Conservation (phyloP, 345 rosid species). For the Capsella bursapastoris region DNA sequence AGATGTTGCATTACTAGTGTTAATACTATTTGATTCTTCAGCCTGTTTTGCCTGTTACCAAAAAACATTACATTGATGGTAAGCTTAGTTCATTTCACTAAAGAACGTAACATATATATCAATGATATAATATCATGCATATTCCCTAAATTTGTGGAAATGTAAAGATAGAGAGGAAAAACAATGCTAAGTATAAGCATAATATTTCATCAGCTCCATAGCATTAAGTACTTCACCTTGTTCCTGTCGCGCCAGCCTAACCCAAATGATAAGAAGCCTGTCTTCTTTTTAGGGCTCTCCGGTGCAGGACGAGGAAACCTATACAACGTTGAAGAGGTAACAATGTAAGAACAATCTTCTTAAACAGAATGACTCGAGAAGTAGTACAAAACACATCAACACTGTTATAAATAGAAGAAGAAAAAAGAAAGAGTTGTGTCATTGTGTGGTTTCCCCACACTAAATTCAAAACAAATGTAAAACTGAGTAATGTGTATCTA, state of each 20-base stretch:
- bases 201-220: conserved; percentile 1
- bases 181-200: background rate
- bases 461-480: background rate
- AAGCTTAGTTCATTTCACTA: background rate
- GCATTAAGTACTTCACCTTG: conserved; percentile 60
- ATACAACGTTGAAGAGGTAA: conserved; percentile 21
- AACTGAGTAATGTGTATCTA: background rate
- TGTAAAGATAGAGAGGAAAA: background rate
- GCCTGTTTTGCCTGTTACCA: conserved; percentile 47
- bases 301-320: conserved; percentile 50
- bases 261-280: conserved; percentile 59
- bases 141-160: background rate
- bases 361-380: conserved; percentile 24
- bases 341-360: conserved; percentile 9
- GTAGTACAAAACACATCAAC: background rate
- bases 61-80: conserved; percentile 18
- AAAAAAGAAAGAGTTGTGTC: background rate
- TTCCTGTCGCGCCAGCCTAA: conserved; percentile 80
- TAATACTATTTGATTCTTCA: conserved; percentile 45
- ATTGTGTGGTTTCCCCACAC: background rate
- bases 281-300: conserved; percentile 62
- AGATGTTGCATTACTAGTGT: conserved; percentile 35
- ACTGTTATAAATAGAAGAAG: background rate
- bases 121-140: background rate
- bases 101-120: background rate